Percentiles rank a stretch among this genome's conserved stretches.
These are phyloP conservation scores for Amphichorda felina DNA, from an alignment of 2,329 filamentous ascomycete species.

Conservation along the genomic window DNA sequence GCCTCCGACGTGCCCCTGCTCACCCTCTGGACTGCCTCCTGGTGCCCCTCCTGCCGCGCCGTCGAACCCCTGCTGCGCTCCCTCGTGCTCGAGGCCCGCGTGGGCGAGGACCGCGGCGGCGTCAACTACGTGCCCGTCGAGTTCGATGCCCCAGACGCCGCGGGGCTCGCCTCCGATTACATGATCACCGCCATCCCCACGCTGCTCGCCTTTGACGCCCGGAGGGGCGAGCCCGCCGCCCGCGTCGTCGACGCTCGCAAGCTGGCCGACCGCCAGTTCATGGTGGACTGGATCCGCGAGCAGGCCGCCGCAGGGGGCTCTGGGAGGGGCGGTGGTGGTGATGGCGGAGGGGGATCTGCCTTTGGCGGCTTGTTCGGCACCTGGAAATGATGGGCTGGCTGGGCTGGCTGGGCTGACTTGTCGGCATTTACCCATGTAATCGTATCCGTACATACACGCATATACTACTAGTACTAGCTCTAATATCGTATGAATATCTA, in stretches of 20 bases:
- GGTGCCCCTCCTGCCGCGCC: slow-evolving; percentile 40
- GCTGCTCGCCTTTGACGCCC: slow-evolving; percentile 41
- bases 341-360: slow-evolving; percentile 11
- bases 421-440: neutral
- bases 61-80: slow-evolving; percentile 35
- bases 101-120: slow-evolving; percentile 41
- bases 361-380: slow-evolving; percentile 30
- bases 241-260: slow-evolving; percentile 36
- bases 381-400: slow-evolving; percentile 3
- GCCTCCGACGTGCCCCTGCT: slow-evolving; percentile 42
- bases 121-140: slow-evolving; percentile 42
- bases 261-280: slow-evolving; percentile 34
- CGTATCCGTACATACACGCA: no score
- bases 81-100: slow-evolving; percentile 37
- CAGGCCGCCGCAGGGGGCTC: slow-evolving; percentile 32
- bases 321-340: slow-evolving; percentile 28
- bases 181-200: slow-evolving; percentile 48
- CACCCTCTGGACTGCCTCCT: slow-evolving; percentile 48
- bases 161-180: slow-evolving; percentile 35
- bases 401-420: neutral
- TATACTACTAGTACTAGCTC: neutral
- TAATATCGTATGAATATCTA: neutral
- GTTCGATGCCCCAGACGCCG: slow-evolving; percentile 43
- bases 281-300: slow-evolving; percentile 43
- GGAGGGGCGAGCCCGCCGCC: slow-evolving; percentile 32